Evolutionary conservation across 306 rosid species (phyloP), one percentile per base, ranked within the genome.

Genomic region (Ceratonia siliqua): DNA sequence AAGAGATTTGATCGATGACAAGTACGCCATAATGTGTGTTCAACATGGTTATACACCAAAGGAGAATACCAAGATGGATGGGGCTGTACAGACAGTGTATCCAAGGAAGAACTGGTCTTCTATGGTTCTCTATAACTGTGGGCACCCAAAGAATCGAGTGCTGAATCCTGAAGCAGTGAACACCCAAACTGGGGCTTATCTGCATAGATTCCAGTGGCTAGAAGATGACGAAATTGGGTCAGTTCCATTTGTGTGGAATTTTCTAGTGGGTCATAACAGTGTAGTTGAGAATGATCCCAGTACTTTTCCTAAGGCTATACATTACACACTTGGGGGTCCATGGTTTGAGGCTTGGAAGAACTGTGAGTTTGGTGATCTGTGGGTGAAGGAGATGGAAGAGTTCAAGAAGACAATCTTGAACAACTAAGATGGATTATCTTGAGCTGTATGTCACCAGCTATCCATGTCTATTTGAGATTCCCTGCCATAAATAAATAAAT

Each of bases 81-180:
- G 83, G 6, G 83, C 73, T 0, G 80, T 82, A 13, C 86, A 82
- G 50, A 82, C 82, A 1, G 76, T 64, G 38, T 82, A 82, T 42
- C 86, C 80, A 8, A 67, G 86, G 46, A 82, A 82, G 80, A 82
- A 82, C n/a, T 78, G 86, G 86, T 82, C 83, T 56, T 82, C 86
- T 3, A 77, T 82, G 85, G 85, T 82, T 32, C 5, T 82, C 41
- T 78, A 77, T 75, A 82, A 78, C n/a, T 82, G 82, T 14, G 85
- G 85, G 28, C 85, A 77, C 33, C 68, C 73, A 5, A 82, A 82
- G 79, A 82, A 82, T 72, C 30, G 56, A 22, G 15, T 42, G 22
- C 43, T 82, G 68, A 72, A 72, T 0, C 85, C 82, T 14, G 73
- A 82, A 15, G 28, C 25, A 8, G 82, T 73, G 55, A 82, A 82